Evolutionary conservation across 192 early-diverging fungal species (phyloP).

Genomic region (Coemansia sp.): DNA sequence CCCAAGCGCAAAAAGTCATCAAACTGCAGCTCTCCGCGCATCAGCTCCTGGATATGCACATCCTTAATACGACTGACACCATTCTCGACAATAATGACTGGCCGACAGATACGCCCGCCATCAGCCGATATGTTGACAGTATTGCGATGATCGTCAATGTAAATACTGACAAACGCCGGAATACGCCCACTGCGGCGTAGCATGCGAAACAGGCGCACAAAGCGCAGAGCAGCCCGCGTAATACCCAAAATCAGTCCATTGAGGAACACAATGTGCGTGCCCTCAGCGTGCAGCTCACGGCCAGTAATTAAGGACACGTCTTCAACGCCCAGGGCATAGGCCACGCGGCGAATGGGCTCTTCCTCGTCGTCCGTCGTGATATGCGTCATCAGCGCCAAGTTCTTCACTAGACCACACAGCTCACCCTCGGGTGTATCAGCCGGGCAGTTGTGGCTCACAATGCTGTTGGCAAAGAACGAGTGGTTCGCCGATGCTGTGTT

Average conservation of each 20-base stretch:
- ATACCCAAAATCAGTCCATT: conserved; percentile 94
- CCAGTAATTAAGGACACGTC: conserved; percentile 75
- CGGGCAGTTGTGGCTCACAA: conserved; percentile 68
- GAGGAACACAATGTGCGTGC: conserved; percentile 84
- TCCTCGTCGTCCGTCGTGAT: conserved; percentile 85
- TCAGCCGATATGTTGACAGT: conserved; percentile 95
- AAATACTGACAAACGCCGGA: conserved; percentile 76
- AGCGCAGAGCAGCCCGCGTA: conserved; percentile 74
- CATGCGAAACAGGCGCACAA: conserved; percentile 83
- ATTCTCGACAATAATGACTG: conserved; percentile 87
- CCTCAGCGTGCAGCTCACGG: conserved; percentile 74
- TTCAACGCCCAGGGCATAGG: conserved; percentile 86
- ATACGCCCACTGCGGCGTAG: conserved; percentile 85
- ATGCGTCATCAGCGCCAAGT: conserved; percentile 93
- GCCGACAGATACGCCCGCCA: conserved; percentile 90
- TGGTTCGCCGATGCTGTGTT: conserved; percentile 27
- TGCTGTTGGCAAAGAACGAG: conserved; percentile 45
- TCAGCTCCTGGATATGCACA: conserved; percentile 60
- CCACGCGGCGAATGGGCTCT: conserved; percentile 81
- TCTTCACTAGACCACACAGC: conserved; percentile 99
- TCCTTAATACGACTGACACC: conserved; percentile 65
- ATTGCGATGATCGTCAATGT: conserved; percentile 85
- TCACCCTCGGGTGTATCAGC: conserved; percentile 99
- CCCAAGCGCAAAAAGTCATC: conserved; percentile 75
- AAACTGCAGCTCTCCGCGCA: conserved; percentile 60